Percentiles rank a stretch among this genome's conserved stretches.
phyloP scores from a whole-genome alignment of 768 basidiomycete genomes.

The Artomyces pyxidatus region DNA sequence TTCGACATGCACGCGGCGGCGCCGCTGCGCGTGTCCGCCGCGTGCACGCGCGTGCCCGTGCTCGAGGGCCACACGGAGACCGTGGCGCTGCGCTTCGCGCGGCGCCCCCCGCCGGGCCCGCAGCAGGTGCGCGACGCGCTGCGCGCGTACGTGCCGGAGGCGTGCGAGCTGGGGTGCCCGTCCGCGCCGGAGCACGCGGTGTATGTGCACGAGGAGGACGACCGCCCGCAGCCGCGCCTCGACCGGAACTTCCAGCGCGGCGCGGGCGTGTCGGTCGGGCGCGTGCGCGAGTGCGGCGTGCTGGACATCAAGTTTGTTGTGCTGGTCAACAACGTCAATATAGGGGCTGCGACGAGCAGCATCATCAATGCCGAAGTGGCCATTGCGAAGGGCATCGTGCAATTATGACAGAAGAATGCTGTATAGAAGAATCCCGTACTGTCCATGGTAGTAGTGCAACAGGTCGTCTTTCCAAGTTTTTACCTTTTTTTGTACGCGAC shows the following conservation, averaged over 20 bases:
- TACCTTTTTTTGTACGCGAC: no score
- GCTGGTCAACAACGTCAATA: conserved; percentile 86
- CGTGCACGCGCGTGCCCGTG: conserved; percentile 93
- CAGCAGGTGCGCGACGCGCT: conserved; percentile 86
- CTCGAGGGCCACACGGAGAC: conserved; percentile 92
- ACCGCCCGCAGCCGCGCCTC: conserved; percentile 89
- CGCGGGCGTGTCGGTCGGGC: conserved; percentile 84
- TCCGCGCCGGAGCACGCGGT: conserved; percentile 81
- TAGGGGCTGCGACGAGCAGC: conserved; percentile 93
- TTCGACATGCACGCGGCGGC: conserved; percentile 80
- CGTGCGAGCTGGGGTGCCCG: conserved; percentile 69
- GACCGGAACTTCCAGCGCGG: conserved; percentile 89
- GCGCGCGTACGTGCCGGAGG: conserved; percentile 62
- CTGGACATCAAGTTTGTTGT: conserved; percentile 95
- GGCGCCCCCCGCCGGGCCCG: conserved; percentile 76
- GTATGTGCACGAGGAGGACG: conserved; percentile 86
- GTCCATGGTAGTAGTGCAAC: no score
- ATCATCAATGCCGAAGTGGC: conserved; percentile 96
- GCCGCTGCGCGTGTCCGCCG: conserved; percentile 84
- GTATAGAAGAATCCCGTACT: no score
- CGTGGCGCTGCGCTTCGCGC: conserved; percentile 78
- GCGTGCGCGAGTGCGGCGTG: conserved; percentile 88
- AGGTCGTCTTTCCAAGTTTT: no score
- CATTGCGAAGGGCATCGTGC: conserved; percentile 56
- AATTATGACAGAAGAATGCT: conserved; percentile 12